phyloP scores from a whole-genome alignment of 2,329 filamentous ascomycete genomes.

The Rachicladosporium sp. region DNA sequence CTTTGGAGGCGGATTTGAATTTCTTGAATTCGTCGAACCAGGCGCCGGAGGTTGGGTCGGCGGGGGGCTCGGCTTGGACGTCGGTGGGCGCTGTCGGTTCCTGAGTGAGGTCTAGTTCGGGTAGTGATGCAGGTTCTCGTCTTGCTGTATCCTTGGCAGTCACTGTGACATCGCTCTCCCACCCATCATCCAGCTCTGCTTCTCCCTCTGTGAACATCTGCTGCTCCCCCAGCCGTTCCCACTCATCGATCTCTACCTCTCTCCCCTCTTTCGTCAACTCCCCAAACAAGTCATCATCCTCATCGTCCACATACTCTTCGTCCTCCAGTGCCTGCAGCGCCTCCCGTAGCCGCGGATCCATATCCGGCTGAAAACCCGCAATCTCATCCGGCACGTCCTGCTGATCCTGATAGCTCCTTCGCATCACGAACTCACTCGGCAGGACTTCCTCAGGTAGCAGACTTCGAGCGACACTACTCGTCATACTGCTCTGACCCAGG shows the following conservation, averaged over 20 bases:
- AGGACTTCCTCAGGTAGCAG: constrained; percentile 63
- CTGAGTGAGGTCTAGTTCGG: constrained; percentile 9
- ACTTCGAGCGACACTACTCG: constrained; percentile 22
- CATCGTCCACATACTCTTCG: constrained; percentile 78
- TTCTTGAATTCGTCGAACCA: constrained; percentile 91
- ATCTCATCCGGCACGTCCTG: constrained; percentile 87
- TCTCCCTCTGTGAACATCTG: constrained; percentile 19
- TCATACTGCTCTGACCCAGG: constrained; percentile 31
- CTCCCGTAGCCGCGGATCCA: constrained; percentile 87
- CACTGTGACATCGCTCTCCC: constrained; percentile 89
- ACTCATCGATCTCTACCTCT: constrained; percentile 70
- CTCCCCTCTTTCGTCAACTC: constrained; percentile 55
- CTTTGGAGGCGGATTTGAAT: constrained; percentile 55
- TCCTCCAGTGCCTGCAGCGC: constrained; percentile 89
- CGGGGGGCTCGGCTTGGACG: constrained; percentile 21
- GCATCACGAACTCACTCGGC: constrained; percentile 66
- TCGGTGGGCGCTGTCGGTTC: constrained; percentile 36
- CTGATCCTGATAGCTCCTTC: constrained; percentile 77
- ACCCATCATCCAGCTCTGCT: constrained; percentile 55
- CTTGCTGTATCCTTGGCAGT: constrained; percentile 40
- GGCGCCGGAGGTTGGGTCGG: constrained; percentile 47
- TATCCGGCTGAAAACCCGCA: constrained; percentile 89
- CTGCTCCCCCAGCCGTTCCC: constrained; percentile 42
- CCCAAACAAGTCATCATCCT: constrained; percentile 67
- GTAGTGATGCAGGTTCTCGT: constrained; percentile 14